phyloP scores from a whole-genome alignment of 1,284 basidiomycete species.

The Cutaneotrichosporon cavernicola region DNA sequence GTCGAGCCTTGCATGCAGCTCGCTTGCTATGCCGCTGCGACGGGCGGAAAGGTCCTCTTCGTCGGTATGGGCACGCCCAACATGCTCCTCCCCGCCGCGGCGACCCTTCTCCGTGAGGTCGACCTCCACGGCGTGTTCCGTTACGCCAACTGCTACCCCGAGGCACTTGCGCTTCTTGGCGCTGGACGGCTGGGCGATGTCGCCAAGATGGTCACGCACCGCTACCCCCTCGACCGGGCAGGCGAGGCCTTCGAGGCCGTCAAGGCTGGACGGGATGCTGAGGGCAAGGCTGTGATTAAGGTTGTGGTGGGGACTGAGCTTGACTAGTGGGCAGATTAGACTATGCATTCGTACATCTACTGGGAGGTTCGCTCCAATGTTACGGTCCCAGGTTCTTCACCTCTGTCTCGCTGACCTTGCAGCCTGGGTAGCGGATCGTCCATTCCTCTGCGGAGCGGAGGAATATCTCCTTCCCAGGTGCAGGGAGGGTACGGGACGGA shows the following conservation, averaged over 20 bases:
- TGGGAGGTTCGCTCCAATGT: not conserved
- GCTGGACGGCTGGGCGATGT: slow-evolving; percentile 63
- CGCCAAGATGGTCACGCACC: slow-evolving; percentile 76
- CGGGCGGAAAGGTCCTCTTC: slow-evolving; percentile 85
- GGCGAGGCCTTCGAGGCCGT: slow-evolving; percentile 76
- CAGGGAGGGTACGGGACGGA: slow-evolving; percentile 9
- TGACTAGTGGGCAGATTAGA: slow-evolving; percentile 3
- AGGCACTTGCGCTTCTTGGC: slow-evolving; percentile 73
- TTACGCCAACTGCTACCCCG: slow-evolving; percentile 74
- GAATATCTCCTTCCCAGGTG: slow-evolving; percentile 10
- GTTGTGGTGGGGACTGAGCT: slow-evolving; percentile 62
- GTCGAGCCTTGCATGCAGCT: slow-evolving; percentile 86
- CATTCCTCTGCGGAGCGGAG: slow-evolving; percentile 8
- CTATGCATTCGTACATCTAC: not conserved
- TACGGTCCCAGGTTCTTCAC: not conserved
- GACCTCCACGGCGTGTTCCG: slow-evolving; percentile 88
- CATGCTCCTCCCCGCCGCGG: slow-evolving; percentile 75
- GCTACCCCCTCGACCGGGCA: slow-evolving; percentile 66
- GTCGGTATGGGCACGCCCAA: slow-evolving; percentile 92
- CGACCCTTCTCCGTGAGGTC: slow-evolving; percentile 82
- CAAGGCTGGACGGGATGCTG: slow-evolving; percentile 68
- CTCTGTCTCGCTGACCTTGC: not conserved
- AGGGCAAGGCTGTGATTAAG: slow-evolving; percentile 79
- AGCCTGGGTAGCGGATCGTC: slow-evolving; percentile 5
- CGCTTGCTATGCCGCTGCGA: slow-evolving; percentile 61